These are phyloP conservation scores for Suhomyces taliae DNA, from an alignment of 1,139 yeast species.

Conservation along the genomic window DNA sequence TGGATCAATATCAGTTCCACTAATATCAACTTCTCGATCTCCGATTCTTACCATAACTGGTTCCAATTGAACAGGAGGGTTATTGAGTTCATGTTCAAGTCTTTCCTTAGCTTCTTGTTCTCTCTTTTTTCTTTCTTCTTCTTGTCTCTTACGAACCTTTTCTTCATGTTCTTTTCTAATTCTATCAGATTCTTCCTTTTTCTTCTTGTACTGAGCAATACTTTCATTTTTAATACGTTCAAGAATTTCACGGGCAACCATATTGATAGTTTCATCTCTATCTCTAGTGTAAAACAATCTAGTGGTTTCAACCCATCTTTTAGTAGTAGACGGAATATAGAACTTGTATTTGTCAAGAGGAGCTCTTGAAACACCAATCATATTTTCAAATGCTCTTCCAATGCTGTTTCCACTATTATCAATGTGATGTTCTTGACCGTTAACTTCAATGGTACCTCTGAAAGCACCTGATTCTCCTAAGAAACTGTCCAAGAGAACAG, in stretches of 20 bases:
- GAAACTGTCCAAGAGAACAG: slow-evolving; percentile 14
- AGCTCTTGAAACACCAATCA: slow-evolving; percentile 8
- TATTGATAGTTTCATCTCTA: slow-evolving; percentile 38
- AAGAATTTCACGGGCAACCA: slow-evolving; percentile 53
- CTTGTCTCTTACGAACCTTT: slow-evolving; percentile 29
- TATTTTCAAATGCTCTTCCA: slow-evolving; percentile 11
- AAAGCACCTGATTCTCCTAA: slow-evolving; percentile 15
- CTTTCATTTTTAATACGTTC: slow-evolving; percentile 54
- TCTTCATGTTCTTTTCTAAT: slow-evolving; percentile 25
- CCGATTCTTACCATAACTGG: slow-evolving; percentile 78
- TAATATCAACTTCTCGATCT: slow-evolving; percentile 77
- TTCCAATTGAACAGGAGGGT: slow-evolving; percentile 13
- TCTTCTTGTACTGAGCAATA: slow-evolving; percentile 26
- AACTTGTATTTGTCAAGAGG: slow-evolving; percentile 19
- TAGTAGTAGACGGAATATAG: slow-evolving; percentile 56
- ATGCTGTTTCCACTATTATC: slow-evolving; percentile 9
- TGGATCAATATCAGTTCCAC: slow-evolving; percentile 91
- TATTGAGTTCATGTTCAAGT: slow-evolving; percentile 26
- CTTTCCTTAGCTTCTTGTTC: slow-evolving; percentile 40
- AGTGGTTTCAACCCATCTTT: slow-evolving; percentile 69
- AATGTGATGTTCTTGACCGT: slow-evolving; percentile 11
- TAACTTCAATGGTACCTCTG: slow-evolving; percentile 14
- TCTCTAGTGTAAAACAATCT: slow-evolving; percentile 45
- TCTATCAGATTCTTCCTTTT: slow-evolving; percentile 32
- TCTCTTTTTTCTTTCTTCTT: slow-evolving; percentile 31